These are phyloP conservation scores for Avena sativa DNA, from an alignment of 176 grass and related monocot species.

Conservation along the genomic window DNA sequence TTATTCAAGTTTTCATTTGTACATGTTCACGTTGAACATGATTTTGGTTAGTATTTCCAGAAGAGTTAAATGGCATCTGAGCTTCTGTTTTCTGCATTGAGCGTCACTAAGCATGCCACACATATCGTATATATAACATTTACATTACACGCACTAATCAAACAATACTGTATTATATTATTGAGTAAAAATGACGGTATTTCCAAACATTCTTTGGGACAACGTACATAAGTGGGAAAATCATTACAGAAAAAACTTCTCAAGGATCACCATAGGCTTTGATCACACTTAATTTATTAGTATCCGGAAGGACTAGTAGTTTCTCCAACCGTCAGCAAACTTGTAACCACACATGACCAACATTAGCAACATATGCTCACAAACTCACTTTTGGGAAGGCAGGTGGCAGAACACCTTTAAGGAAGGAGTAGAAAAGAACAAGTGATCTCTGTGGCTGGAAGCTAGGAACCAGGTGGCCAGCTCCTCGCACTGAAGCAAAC, in stretches of 20 bases:
- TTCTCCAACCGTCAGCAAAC: background rate
- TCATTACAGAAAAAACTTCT: background rate
- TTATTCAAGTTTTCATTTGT: too few relatives aligned
- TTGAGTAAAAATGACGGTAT: background rate
- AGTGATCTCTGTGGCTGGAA: constrained; percentile 57
- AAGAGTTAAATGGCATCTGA: too few relatives aligned
- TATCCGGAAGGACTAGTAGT: background rate
- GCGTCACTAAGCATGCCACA: too few relatives aligned
- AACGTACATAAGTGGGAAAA: background rate
- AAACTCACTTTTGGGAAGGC: background rate
- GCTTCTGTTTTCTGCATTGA: too few relatives aligned
- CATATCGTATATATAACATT: background rate
- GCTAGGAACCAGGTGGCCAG: constrained; percentile 61
- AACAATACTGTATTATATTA: background rate
- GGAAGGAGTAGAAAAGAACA: constrained; percentile 42
- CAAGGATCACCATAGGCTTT: background rate
- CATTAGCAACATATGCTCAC: background rate
- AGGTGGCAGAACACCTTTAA: constrained; percentile 40
- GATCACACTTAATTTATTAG: constrained; percentile 18
- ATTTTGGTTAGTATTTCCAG: too few relatives aligned
- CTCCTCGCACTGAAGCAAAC: constrained; percentile 40
- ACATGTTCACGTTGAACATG: too few relatives aligned
- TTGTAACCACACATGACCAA: background rate
- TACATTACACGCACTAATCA: background rate
- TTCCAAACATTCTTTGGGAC: background rate